A percentile compares a stretch with the other conserved stretches of the same genome.
Conservation (phyloP, 2,329 filamentous ascomycete species). For the Lachnellula arida region DNA sequence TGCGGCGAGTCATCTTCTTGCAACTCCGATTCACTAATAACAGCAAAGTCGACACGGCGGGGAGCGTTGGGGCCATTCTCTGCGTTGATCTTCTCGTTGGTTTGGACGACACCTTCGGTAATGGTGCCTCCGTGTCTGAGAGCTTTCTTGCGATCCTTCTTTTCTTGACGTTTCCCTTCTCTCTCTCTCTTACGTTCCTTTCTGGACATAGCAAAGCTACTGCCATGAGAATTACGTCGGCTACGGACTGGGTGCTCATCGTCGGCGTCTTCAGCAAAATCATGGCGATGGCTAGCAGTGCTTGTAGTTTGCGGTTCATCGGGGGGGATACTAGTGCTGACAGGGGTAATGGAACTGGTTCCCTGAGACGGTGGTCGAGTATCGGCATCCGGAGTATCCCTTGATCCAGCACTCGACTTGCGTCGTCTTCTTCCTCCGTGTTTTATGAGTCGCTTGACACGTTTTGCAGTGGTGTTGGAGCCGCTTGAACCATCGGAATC, state of each 20-base stretch:
- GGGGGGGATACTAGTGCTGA: conserved; percentile 21
- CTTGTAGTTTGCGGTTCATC: conserved; percentile 17
- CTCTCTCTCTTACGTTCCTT: conserved; percentile 32
- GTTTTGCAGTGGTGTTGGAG: conserved; percentile 69
- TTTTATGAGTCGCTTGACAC: conserved; percentile 69
- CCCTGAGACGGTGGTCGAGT: conserved; percentile 40
- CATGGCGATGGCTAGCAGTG: conserved; percentile 22
- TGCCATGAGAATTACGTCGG: conserved; percentile 25
- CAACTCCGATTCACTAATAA: conserved; percentile 32
- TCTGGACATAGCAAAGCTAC: conserved; percentile 22
- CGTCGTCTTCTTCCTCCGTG: conserved; percentile 55
- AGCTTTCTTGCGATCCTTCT: conserved; percentile 20
- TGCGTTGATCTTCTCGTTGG: conserved; percentile 18
- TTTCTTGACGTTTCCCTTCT: conserved; percentile 34
- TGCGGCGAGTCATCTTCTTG: conserved; percentile 13
- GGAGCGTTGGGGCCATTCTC: conserved; percentile 36
- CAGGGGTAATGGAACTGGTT: conserved; percentile 25
- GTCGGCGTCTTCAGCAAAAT: conserved; percentile 51
- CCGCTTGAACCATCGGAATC: conserved; percentile 66
- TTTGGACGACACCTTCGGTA: conserved; percentile 13
- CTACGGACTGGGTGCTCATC: conserved; percentile 36
- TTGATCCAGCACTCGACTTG: conserved; percentile 71
- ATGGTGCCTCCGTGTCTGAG: conserved; percentile 20
- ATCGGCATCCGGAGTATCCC: conserved; percentile 47
- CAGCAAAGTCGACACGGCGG: conserved; percentile 56